Evolutionary conservation across 2,329 filamentous ascomycete genomes (phyloP), one percentile per base, ranked within the genome.

Genomic region (Coleophoma eucalyptorum): DNA sequence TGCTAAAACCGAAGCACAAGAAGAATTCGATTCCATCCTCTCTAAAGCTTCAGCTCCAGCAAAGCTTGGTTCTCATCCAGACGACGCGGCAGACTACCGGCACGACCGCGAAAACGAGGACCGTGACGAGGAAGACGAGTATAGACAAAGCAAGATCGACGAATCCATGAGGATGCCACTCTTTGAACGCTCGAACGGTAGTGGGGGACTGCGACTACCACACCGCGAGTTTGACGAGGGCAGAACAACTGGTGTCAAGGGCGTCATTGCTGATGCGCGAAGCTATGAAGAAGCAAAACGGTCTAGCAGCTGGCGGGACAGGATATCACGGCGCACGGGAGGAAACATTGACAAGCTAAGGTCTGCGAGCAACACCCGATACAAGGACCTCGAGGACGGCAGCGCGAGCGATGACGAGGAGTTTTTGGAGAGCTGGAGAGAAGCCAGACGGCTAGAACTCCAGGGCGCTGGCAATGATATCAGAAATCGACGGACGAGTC

Each of bases 401-500:
- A 80, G 56, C 59, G 65, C 33, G 38, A 69, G 72, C 54, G 67
- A 66, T 42, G 86, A 88, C 55, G 91, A 96, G 59, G 89, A 93
- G 59, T 97, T 97, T 67, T 79, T 97, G 70, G 78, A 83, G 56
- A 80, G 87, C 62, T 99, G 94, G 94, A 83, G 94, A 44, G 84
- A 92, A 69, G 84, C 82, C 49, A 79, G 94, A 52, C 75, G 93
- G 65, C 78, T 82, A 54, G 90, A 97, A 73, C 76, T 97, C 48
- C 80, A 90, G 76, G 73, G 74, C 60, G 76, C 85, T 65, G 73
- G 77, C 53, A 78, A 69, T 55, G 69, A 77, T 58, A 76, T 83
- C 45, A 78, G 79, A 55, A 87, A 77, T 55, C 77, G 87, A 62
- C 82, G 85, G 62, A 86, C 83, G 48, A 93, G 86, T 67, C 90